phyloP scores from a whole-genome alignment of 441 rosid species.

The Mallotus japonicus region DNA sequence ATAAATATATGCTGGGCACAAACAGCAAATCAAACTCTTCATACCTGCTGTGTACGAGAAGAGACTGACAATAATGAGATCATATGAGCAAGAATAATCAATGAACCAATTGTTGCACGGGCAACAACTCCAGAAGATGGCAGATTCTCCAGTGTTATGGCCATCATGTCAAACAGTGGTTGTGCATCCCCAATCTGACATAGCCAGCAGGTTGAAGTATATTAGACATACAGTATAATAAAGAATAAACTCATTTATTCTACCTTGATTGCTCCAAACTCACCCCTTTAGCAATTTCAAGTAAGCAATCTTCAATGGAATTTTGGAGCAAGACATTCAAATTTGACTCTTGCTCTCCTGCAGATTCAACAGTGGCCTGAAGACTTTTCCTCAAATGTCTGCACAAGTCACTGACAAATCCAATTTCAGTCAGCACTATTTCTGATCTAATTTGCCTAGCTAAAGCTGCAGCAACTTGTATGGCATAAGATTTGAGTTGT shows the following conservation, averaged over 20 bases:
- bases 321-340: constrained; percentile 69
- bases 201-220: constrained; percentile 22
- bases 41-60: constrained; percentile 67
- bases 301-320: constrained; percentile 89
- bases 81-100: constrained; percentile 80
- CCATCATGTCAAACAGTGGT: constrained; percentile 78
- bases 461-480: constrained; percentile 75
- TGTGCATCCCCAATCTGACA: constrained; percentile 59
- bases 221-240: constrained; percentile 15
- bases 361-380: constrained; percentile 69
- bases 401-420: constrained; percentile 85
- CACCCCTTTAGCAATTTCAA: constrained; percentile 92
- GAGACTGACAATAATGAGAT: constrained; percentile 63
- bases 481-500: constrained; percentile 60
- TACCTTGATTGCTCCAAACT: constrained; percentile 16
- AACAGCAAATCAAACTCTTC: not conserved
- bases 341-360: constrained; percentile 66
- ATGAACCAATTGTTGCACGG: constrained; percentile 72
- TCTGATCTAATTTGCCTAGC: constrained; percentile 77
- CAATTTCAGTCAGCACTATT: constrained; percentile 62
- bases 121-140: constrained; percentile 81
- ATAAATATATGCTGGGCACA: not conserved
- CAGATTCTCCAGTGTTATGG: constrained; percentile 72
- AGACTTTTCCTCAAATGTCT: constrained; percentile 94
- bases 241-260: not conserved